Percentiles rank a stretch among this genome's conserved stretches.
Evolutionary conservation across 2,329 filamentous ascomycete genomes (phyloP).

Genomic region (Aspergillus uvarum): DNA sequence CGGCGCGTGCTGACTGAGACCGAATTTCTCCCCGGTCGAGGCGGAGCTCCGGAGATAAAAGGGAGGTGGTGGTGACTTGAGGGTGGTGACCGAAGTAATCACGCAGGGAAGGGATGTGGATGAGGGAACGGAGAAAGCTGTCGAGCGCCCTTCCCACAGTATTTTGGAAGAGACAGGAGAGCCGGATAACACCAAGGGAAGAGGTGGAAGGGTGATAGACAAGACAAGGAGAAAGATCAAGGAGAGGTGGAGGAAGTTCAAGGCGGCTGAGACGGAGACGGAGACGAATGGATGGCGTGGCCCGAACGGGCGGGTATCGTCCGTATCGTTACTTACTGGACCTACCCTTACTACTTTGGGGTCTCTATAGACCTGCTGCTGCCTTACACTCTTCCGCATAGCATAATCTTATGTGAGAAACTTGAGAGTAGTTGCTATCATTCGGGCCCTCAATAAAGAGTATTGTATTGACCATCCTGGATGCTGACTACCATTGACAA

Average conservation of each 20-base stretch:
- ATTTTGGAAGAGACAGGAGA: not conserved
- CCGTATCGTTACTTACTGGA: not conserved
- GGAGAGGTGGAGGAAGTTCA: not conserved
- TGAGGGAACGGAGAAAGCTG: too few relatives aligned
- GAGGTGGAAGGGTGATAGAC: not conserved
- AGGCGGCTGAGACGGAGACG: not conserved
- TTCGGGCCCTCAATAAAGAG: not conserved
- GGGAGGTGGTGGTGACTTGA: not conserved
- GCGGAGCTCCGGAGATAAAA: not conserved
- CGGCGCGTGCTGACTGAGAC: constrained; percentile 3
- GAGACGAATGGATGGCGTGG: constrained; percentile 15
- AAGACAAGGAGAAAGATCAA: constrained; percentile 1
- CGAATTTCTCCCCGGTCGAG: not conserved
- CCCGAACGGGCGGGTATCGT: constrained; percentile 10
- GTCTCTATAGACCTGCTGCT: not conserved
- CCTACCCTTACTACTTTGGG: not conserved
- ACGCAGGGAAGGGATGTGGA: not conserved
- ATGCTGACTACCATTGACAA: not conserved
- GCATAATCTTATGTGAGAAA: not conserved
- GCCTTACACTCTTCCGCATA: not conserved
- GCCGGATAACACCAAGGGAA: not conserved
- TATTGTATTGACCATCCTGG: not conserved
- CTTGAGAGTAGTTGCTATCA: not conserved
- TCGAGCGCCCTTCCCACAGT: not conserved
- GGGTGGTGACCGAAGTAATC: not conserved